phyloP scores from a whole-genome alignment of 257 asterid species.

The Jacaranda mimosifolia region DNA sequence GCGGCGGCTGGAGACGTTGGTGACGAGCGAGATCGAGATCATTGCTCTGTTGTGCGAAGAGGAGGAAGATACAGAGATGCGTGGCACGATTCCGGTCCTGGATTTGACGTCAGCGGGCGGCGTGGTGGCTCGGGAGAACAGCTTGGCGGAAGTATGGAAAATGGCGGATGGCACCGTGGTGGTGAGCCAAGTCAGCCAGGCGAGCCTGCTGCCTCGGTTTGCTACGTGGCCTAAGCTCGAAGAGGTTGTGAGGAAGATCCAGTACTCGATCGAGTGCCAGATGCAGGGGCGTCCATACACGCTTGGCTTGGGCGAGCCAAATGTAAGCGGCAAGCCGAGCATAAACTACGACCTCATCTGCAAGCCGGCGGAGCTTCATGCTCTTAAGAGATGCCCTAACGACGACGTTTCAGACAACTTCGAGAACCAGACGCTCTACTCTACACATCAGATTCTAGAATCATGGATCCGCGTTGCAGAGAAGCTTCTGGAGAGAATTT shows the following conservation, averaged over 20 bases:
- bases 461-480: conserved; percentile 73
- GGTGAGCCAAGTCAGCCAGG: conserved; percentile 78
- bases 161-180: conserved; percentile 68
- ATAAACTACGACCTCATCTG: conserved; percentile 77
- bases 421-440: conserved; percentile 72
- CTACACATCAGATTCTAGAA: conserved; percentile 76
- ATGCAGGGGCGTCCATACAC: conserved; percentile 85
- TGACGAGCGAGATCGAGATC: conserved; percentile 67
- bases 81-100: conserved; percentile 68
- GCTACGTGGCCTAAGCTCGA: conserved; percentile 74
- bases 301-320: conserved; percentile 94
- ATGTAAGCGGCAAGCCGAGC: conserved; percentile 81
- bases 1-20: conserved; percentile 70
- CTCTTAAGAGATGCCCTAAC: conserved; percentile 60
- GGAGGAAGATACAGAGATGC: conserved; percentile 59
- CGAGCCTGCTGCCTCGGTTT: conserved; percentile 75
- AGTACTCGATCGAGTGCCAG: conserved; percentile 73
- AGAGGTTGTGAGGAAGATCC: conserved; percentile 63
- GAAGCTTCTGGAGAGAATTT: conserved; percentile 54
- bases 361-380: conserved; percentile 78
- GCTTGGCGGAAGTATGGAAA: conserved; percentile 94
- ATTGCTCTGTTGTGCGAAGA: conserved; percentile 72
- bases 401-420: conserved; percentile 49
- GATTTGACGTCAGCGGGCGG: conserved; percentile 61
- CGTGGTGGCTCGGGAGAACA: conserved; percentile 58